Base-by-base conservation (phyloP, 2,329 filamentous ascomycete genomes). In the Colletotrichum eremochloae region DNA sequence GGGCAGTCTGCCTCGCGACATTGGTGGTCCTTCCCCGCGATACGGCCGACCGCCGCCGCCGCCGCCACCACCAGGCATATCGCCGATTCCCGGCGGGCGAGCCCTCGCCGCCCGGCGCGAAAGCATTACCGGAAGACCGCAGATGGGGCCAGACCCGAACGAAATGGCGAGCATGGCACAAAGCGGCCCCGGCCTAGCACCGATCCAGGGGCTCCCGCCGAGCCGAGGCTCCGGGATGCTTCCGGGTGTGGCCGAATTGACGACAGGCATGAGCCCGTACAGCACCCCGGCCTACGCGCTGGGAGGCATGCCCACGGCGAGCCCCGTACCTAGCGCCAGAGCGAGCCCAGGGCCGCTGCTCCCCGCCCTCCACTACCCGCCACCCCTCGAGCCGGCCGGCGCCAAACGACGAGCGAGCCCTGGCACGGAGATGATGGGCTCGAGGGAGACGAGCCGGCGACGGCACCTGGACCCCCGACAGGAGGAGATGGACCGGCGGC, bases 171-270 rank as follows among this genome's bases (percentile, higher is more conserved):
- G 77, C 31, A 78, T 81, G 67, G 75, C 76, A 46, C 71, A 75
- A 42, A 77, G 80, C 15, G 83, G 83, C 5, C 84, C 83, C 15
- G 84, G 83, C 8, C 82, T 89, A 55, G 85, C 87, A 6, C 88
- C 87, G n/a, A 89, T 89, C 53, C 87, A 89, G 67, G 81, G 81
- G 20, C 82, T 82, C 74, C 78, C 79, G 64, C 81, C 81, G 40
- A 79, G 81, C 9, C 78, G 81, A 38, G 80, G 81, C n/a, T 81
- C 81, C 7, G 85, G 83, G 0, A 82, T 87, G 73, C 81, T 92
- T n/a, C 90, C 90, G 1, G 86, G 89, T 63, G 84, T 92, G 20
- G 86, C 88, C 46, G 90, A 92, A 77, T 84, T 92, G 76, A 92
- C 90, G 2, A 91, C 89, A 0, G 90, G 90, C 15, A 83, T 91